These are phyloP conservation scores for Naegleria gruberi DNA, from an alignment of 208 protist genomes.

Conservation along the genomic window DNA sequence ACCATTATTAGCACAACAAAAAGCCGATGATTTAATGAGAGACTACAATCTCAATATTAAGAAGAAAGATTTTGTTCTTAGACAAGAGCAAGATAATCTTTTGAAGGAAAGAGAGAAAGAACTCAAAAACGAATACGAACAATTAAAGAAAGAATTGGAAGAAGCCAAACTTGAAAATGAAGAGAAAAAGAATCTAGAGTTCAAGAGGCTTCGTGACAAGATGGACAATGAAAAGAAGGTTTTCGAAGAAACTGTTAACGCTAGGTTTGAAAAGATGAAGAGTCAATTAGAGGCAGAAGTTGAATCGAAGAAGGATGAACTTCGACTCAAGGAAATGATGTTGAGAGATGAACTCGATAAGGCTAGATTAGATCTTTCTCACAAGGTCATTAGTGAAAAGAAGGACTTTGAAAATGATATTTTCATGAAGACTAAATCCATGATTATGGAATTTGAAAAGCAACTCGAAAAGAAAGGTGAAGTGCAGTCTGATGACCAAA, in stretches of 20 bases:
- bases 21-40: not conserved
- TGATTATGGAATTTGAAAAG: not conserved
- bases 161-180: not conserved
- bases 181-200: not conserved
- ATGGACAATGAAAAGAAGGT: not conserved
- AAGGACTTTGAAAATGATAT: not conserved
- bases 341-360: not conserved
- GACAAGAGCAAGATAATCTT: not conserved
- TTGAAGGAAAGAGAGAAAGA: not conserved
- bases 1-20: conserved; percentile 4
- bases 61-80: not conserved
- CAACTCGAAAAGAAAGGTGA: not conserved
- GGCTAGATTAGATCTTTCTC: not conserved
- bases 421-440: not conserved
- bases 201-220: not conserved
- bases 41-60: not conserved
- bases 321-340: not conserved
- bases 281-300: not conserved
- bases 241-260: not conserved
- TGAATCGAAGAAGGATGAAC: conserved; percentile 4
- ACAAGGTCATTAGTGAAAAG: not conserved
- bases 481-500: not conserved
- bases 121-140: not conserved
- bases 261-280: conserved; percentile 8
- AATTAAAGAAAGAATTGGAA: not conserved